A percentile compares a stretch with the other conserved stretches of the same genome.
These are phyloP conservation scores for Leersia perrieri DNA, from an alignment of 176 grass and related monocot genomes.

Conservation along the genomic window DNA sequence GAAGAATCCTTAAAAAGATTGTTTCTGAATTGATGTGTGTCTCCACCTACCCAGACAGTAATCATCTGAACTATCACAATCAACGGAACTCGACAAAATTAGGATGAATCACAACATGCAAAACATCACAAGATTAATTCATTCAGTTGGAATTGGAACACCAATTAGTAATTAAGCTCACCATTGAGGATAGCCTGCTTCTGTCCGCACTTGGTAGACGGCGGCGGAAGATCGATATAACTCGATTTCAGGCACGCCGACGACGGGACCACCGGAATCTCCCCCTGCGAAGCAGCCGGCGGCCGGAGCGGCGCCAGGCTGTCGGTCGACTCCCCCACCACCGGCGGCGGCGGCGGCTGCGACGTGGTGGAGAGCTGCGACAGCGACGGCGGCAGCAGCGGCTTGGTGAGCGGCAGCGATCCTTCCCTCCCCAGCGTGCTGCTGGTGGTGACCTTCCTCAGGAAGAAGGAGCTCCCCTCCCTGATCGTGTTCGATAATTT, in stretches of 20 bases:
- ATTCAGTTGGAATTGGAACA: too few relatives aligned
- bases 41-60: too few relatives aligned
- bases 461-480: constrained; percentile 47
- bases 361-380: constrained; percentile 9
- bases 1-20: neutral
- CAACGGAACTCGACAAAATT: neutral
- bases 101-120: neutral
- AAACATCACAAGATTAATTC: neutral
- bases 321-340: constrained; percentile 14
- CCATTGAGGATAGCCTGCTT: constrained; percentile 69
- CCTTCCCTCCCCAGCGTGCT: constrained; percentile 3
- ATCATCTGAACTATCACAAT: neutral
- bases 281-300: neutral
- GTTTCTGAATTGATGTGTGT: neutral
- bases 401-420: constrained; percentile 31
- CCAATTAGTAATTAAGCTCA: constrained; percentile 10
- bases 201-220: constrained; percentile 56
- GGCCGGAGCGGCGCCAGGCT: constrained; percentile 8
- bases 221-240: constrained; percentile 66
- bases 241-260: constrained; percentile 42
- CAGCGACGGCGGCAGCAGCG: constrained; percentile 32
- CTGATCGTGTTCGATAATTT: constrained; percentile 32
- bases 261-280: neutral
- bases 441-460: constrained; percentile 7
- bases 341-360: neutral